Base-by-base conservation (phyloP, 176 grass and related monocot genomes). In the Hsuehochloa calcarea region DNA sequence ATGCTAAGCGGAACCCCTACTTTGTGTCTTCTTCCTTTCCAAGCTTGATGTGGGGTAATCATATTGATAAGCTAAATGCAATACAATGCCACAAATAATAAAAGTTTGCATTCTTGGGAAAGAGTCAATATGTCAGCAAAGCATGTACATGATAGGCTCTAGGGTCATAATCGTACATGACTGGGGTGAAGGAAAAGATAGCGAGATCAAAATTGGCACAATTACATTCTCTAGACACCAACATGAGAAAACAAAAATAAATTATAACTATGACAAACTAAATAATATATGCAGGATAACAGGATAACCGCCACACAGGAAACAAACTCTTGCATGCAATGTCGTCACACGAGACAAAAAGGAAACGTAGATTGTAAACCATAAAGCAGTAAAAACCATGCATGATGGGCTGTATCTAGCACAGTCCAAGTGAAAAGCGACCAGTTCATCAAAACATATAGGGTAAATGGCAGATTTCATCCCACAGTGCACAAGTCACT, bases 81-180 rank as follows among this genome's bases (percentile, higher is more conserved):
- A 41, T 17, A 19, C n/a, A 75, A 19, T 29, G 34, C 22, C 41
- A 51, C 1, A 63, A 72, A 39, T 27, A 15, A 74, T n/a, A 41
- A 23, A 79, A 69, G n/a, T 7, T 49, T 26, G 6, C 27, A 66
- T 38, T 65, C 54, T 45, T 73, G 26, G 23, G 11, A 26, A 72
- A 65, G 20, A 19, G 38, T 59, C 49, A 64, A 78, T 41, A 80
- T 72, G 56, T 67, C 75, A 68, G 29, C n/a, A 84, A 47, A 35
- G 40, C 56, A 55, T 79, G 60, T 31, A 67, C 10, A 34, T 46
- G 27, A 35, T 20, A 67, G 37, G 47, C 29, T 70, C 49, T 85
- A 50, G n/a, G 8, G 16, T 29, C 20, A 39, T 67, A 13, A n/a
- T 50, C 14, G n/a, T 27, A 68, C 19, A 74, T 49, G 61, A 41